These are phyloP conservation scores for Coemansia sp. DNA, from an alignment of 192 early-diverging fungal species.

Conservation along the genomic window DNA sequence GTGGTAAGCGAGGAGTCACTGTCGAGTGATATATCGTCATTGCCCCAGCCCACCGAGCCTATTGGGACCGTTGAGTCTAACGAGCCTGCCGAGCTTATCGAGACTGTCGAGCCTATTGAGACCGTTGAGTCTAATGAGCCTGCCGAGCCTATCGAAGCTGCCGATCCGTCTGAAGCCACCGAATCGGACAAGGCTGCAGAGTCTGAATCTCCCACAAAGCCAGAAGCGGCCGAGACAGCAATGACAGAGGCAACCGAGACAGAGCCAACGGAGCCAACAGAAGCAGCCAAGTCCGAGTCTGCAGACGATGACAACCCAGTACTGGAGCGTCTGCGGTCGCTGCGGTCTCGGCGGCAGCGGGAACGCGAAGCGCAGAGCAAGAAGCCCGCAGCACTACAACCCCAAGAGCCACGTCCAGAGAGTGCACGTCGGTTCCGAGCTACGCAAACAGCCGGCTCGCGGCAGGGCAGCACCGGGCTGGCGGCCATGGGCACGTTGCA, in stretches of 20 bases:
- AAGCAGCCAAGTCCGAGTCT: background rate
- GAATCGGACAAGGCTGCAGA: background rate
- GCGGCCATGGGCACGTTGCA: constrained; percentile 42
- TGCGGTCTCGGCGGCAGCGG: constrained; percentile 25
- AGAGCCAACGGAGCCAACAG: background rate
- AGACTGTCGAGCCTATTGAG: too few species aligned
- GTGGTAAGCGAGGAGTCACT: background rate
- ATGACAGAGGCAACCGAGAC: background rate
- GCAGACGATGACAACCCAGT: constrained; percentile 4
- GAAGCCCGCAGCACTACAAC: background rate
- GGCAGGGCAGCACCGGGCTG: constrained; percentile 8
- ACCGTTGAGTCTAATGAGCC: too few species aligned
- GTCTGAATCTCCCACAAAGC: too few species aligned
- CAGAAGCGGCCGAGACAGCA: background rate
- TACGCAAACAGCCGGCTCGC: constrained; percentile 17
- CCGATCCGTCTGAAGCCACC: background rate
- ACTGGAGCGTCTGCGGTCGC: constrained; percentile 26
- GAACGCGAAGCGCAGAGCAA: background rate
- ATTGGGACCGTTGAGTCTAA: too few species aligned
- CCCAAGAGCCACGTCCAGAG: too few species aligned
- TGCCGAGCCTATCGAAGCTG: background rate
- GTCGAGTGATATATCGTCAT: too few species aligned
- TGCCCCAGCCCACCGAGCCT: too few species aligned
- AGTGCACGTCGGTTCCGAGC: constrained; percentile 24
- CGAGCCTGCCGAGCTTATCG: too few species aligned